Conservation (phyloP, 192 early-diverging fungal species). For the Kickxella alabastrina region DNA sequence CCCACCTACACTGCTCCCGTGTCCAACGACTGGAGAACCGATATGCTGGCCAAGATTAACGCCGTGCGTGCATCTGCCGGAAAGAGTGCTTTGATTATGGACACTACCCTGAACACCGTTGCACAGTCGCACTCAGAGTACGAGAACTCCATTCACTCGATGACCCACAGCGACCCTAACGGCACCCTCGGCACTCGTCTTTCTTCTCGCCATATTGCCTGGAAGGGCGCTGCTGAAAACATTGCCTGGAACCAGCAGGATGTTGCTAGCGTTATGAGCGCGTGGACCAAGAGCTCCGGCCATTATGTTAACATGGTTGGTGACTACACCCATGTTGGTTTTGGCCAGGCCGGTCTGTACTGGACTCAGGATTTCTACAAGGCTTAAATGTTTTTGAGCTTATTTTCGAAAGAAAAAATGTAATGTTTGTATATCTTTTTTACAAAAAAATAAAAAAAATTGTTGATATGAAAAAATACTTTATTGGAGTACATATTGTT, state of each 20-base stretch:
- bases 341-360: constrained; percentile 32
- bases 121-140: constrained; percentile 45
- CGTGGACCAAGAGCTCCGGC: constrained; percentile 45
- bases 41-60: constrained; percentile 44
- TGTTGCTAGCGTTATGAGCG: constrained; percentile 30
- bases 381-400: not conserved
- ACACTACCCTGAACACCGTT: constrained; percentile 12
- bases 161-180: constrained; percentile 26
- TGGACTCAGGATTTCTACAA: constrained; percentile 40
- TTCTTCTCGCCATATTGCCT: constrained; percentile 3
- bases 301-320: constrained; percentile 51
- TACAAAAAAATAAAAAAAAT: not conserved
- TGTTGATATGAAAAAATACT: not conserved
- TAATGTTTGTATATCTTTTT: constrained; percentile 2
- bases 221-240: constrained; percentile 44
- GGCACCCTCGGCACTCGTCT: constrained; percentile 34
- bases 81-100: constrained; percentile 14
- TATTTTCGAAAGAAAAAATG: constrained; percentile 1
- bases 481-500: not conserved
- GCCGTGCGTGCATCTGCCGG: constrained; percentile 25
- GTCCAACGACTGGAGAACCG: constrained; percentile 16
- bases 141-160: constrained; percentile 10
- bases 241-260: constrained; percentile 43
- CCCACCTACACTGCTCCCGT: not conserved
- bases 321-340: constrained; percentile 39